These are phyloP conservation scores for Aspergillus costaricaensis DNA, from an alignment of 2,329 filamentous ascomycete species.

Conservation along the genomic window DNA sequence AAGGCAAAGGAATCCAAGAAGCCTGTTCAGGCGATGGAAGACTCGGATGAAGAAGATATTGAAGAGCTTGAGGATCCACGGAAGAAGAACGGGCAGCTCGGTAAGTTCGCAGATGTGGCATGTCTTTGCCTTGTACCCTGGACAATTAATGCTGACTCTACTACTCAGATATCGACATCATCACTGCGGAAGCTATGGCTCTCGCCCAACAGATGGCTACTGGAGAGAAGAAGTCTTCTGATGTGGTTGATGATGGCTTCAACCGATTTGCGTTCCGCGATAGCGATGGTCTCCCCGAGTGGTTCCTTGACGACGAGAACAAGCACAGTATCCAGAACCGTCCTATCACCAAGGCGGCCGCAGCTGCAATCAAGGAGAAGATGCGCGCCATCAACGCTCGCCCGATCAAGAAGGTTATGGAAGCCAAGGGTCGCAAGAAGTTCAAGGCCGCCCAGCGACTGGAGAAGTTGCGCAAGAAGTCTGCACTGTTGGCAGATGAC, in stretches of 20 bases:
- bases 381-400: slow-evolving; percentile 87
- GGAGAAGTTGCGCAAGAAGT: slow-evolving; percentile 97
- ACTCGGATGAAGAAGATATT: slow-evolving; percentile 40
- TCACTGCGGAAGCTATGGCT: slow-evolving; percentile 99
- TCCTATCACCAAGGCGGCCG: slow-evolving; percentile 89
- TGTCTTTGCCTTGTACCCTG: slow-evolving; percentile 22
- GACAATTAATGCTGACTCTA: slow-evolving; percentile 22
- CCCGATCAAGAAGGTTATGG: slow-evolving; percentile 98
- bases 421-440: slow-evolving; percentile 96
- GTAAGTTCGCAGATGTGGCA: slow-evolving; percentile 29
- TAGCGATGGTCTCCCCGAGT: slow-evolving; percentile 87
- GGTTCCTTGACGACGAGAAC: slow-evolving; percentile 93
- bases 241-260: slow-evolving; percentile 87
- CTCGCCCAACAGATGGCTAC: slow-evolving; percentile 89
- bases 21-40: slow-evolving; percentile 30
- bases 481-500: slow-evolving; percentile 82
- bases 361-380: slow-evolving; percentile 92
- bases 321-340: slow-evolving; percentile 81
- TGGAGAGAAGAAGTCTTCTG: slow-evolving; percentile 74
- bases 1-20: slow-evolving; percentile 27
- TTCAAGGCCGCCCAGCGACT: slow-evolving; percentile 86
- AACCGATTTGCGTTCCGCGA: slow-evolving; percentile 92
- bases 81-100: slow-evolving; percentile 46
- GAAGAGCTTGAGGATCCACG: slow-evolving; percentile 42
- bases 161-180: slow-evolving; percentile 82